A percentile compares a stretch with the other conserved stretches of the same genome.
These are phyloP conservation scores for Chaetomiaceae sp. DNA, from an alignment of 2,329 filamentous ascomycete genomes.

Conservation along the genomic window DNA sequence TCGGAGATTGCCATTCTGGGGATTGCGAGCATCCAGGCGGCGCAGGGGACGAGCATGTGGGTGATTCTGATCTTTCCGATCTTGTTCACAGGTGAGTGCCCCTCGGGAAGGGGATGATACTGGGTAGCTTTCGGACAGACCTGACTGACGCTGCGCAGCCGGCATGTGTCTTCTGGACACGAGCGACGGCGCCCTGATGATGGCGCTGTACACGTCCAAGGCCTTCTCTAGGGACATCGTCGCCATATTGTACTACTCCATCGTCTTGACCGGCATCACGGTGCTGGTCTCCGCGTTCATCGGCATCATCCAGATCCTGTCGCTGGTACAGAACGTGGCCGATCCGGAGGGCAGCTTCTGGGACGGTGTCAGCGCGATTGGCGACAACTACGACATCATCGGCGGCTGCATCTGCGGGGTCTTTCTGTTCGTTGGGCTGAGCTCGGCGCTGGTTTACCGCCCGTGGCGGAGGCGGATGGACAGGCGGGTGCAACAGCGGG, in stretches of 20 bases:
- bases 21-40: constrained; percentile 80
- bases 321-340: constrained; percentile 68
- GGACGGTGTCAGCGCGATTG: constrained; percentile 72
- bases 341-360: constrained; percentile 74
- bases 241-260: constrained; percentile 91
- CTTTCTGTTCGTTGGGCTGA: constrained; percentile 70
- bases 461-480: constrained; percentile 63
- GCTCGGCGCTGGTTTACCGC: constrained; percentile 68
- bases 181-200: constrained; percentile 89
- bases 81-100: constrained; percentile 67
- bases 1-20: constrained; percentile 90
- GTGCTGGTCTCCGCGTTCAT: constrained; percentile 81
- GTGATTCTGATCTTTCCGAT: constrained; percentile 86
- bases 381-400: constrained; percentile 79
- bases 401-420: constrained; percentile 80
- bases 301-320: constrained; percentile 77
- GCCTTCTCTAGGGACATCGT: constrained; percentile 72
- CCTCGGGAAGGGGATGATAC: background rate
- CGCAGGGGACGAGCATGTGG: constrained; percentile 85
- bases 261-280: constrained; percentile 77
- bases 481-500: too few relatives aligned
- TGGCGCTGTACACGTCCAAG: constrained; percentile 80
- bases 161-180: constrained; percentile 96
- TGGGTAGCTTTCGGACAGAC: background rate
- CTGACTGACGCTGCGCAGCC: constrained; percentile 38